Percentiles rank a stretch among this genome's conserved stretches.
Conservation (phyloP, 2,329 filamentous ascomycete species). For the Nemania serpens region DNA sequence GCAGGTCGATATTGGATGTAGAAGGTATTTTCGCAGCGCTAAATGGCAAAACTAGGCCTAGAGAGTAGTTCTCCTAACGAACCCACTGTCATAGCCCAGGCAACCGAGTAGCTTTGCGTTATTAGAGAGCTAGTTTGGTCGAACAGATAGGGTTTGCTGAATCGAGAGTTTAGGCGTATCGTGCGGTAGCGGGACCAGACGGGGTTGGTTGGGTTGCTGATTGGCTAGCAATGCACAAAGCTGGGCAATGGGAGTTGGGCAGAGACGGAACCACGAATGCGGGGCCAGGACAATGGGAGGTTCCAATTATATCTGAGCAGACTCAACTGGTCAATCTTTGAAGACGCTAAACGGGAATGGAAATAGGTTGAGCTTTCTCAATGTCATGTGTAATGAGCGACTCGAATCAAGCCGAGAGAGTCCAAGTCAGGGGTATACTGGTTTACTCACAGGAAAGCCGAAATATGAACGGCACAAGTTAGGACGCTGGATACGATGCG, state of each 20-base stretch:
- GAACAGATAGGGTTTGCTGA: constrained; percentile 5
- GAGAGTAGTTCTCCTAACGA: constrained; percentile 1
- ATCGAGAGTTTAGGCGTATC: background rate
- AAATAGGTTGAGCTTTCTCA: background rate
- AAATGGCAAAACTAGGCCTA: background rate
- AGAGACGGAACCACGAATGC: constrained; percentile 12
- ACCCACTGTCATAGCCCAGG: constrained; percentile 17
- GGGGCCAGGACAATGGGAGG: constrained; percentile 1
- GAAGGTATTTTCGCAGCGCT: constrained; percentile 10
- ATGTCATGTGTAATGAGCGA: background rate
- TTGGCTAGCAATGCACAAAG: constrained; percentile 18
- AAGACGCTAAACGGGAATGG: background rate
- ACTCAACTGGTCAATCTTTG: constrained; percentile 7
- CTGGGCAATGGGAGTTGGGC: constrained; percentile 19
- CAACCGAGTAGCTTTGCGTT: background rate
- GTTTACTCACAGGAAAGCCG: constrained; percentile 20
- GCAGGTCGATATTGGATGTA: background rate
- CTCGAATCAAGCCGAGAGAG: background rate
- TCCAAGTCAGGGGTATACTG: background rate
- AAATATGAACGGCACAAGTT: background rate
- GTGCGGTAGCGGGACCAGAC: background rate
- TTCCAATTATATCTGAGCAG: constrained; percentile 12
- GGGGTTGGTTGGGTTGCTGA: constrained; percentile 5
- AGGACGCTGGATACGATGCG: no score
- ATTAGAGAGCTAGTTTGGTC: background rate